phyloP scores from a whole-genome alignment of 2,329 filamentous ascomycete species.

The Monilinia fructigena region DNA sequence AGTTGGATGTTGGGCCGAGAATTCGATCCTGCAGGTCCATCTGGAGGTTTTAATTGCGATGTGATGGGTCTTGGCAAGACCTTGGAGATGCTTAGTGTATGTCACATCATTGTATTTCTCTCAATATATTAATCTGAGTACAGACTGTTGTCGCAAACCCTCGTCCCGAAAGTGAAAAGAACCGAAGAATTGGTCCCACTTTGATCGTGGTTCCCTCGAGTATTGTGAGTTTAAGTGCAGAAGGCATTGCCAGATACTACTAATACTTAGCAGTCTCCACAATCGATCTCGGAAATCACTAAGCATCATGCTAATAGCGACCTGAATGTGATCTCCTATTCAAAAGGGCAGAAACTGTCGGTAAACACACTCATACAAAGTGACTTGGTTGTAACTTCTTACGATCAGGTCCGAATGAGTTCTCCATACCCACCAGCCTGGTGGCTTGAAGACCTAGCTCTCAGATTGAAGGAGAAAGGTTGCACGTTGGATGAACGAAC shows the following conservation, averaged over 20 bases:
- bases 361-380: background rate
- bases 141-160: slow-evolving; percentile 10
- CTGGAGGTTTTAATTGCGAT: slow-evolving; percentile 12
- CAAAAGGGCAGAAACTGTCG: slow-evolving; percentile 1
- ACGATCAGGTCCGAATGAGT: background rate
- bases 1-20: slow-evolving; percentile 14
- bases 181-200: background rate
- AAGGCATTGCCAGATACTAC: background rate
- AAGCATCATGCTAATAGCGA: background rate
- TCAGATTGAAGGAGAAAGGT: background rate
- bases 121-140: background rate
- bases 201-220: background rate
- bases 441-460: background rate
- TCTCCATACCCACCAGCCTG: background rate
- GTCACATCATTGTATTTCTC: background rate
- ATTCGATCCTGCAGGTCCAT: background rate
- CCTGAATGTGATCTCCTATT: background rate
- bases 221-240: background rate
- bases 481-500: background rate
- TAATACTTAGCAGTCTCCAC: background rate
- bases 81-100: background rate
- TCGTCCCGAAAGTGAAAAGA: background rate
- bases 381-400: slow-evolving; percentile 9
- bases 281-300: background rate
- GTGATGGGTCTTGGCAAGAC: slow-evolving; percentile 16